phyloP scores from a whole-genome alignment of 305 asterid genomes.

The Solanum hybrid region DNA sequence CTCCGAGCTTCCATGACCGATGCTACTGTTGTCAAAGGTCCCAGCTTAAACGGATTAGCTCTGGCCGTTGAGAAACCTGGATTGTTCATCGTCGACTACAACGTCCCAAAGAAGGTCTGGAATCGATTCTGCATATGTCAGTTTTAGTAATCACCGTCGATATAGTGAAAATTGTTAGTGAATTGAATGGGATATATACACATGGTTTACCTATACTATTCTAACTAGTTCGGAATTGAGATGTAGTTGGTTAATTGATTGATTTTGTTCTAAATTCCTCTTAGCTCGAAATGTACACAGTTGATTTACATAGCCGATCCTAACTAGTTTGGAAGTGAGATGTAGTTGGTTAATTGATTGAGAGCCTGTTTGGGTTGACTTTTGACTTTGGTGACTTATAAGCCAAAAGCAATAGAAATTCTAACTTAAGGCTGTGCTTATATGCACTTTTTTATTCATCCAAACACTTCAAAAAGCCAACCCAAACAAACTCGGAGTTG shows the following conservation, averaged over 20 bases:
- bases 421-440: background rate
- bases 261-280: background rate
- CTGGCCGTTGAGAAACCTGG: conserved; percentile 81
- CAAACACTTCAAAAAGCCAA: background rate
- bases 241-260: background rate
- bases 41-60: conserved; percentile 63
- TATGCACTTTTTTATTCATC: background rate
- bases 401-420: background rate
- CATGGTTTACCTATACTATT: background rate
- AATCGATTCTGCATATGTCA: background rate
- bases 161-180: background rate
- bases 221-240: background rate
- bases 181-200: background rate
- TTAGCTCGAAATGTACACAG: background rate
- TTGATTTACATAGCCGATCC: background rate
- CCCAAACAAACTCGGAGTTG: background rate
- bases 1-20: conserved; percentile 83
- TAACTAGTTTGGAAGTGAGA: background rate
- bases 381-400: background rate
- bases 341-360: background rate
- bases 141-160: background rate
- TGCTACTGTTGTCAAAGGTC: conserved; percentile 73
- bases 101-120: conserved; percentile 62
- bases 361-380: background rate
- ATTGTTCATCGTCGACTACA: conserved; percentile 63